Evolutionary conservation across 1,284 basidiomycete genomes (phyloP).

Genomic region (Cryptococcus sp.): DNA sequence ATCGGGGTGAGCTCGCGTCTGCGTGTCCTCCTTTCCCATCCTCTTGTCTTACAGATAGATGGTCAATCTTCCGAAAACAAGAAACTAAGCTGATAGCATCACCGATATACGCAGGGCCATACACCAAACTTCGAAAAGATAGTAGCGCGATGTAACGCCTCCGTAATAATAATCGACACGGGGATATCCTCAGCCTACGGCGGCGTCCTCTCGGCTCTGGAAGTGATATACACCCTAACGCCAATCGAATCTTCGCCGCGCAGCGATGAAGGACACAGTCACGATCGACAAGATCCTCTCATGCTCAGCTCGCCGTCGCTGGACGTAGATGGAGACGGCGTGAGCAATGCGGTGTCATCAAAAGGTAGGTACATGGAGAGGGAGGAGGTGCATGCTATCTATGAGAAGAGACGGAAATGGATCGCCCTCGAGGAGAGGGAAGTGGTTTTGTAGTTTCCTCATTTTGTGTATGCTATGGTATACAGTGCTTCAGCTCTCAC

Average conservation of each 20-base stretch:
- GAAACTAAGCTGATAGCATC: too few species aligned
- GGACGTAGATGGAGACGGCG: background rate
- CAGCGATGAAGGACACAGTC: constrained; percentile 14
- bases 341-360: background rate
- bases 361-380: constrained; percentile 64
- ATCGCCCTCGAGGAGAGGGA: constrained; percentile 44
- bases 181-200: constrained; percentile 88
- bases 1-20: constrained; percentile 61
- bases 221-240: constrained; percentile 74
- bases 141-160: constrained; percentile 76
- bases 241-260: constrained; percentile 23
- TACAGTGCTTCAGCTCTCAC: too few species aligned
- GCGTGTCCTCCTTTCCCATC: too few species aligned
- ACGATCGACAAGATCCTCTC: constrained; percentile 33
- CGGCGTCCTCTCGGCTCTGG: constrained; percentile 82
- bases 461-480: too few species aligned
- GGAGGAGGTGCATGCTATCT: constrained; percentile 77
- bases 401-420: constrained; percentile 51
- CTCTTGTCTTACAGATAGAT: background rate
- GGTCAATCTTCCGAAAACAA: background rate
- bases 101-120: constrained; percentile 62
- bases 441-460: constrained; percentile 25
- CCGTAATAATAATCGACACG: constrained; percentile 87
- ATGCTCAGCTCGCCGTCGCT: constrained; percentile 7
- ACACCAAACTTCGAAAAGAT: constrained; percentile 86